Conservation (phyloP, 139 green algal genomes). For the Chlorokybus atmophyticus region DNA sequence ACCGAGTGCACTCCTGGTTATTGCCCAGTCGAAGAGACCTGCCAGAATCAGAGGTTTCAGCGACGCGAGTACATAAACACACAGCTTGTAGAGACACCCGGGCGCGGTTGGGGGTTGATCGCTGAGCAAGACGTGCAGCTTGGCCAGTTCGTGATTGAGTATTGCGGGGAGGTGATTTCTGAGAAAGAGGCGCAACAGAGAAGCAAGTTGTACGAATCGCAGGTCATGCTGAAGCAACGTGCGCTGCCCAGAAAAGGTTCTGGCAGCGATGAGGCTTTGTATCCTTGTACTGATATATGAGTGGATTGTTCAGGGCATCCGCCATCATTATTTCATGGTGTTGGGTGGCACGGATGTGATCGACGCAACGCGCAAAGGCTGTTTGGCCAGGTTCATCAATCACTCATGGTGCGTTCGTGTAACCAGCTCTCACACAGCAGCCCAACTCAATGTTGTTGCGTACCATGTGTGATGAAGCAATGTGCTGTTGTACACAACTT, state of each 20-base stretch:
- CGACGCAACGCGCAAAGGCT: constrained; percentile 73
- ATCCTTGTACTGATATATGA: too few species aligned
- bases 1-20: not conserved
- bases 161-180: constrained; percentile 91
- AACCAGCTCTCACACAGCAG: too few species aligned
- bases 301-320: too few species aligned
- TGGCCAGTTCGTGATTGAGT: constrained; percentile 92
- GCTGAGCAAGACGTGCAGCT: constrained; percentile 15
- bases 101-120: constrained; percentile 18
- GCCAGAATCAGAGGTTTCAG: constrained; percentile 14
- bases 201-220: too few species aligned
- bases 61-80: constrained; percentile 17
- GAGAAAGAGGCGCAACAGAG: constrained; percentile 91
- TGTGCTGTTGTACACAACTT: not conserved
- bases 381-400: constrained; percentile 91
- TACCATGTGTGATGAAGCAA: not conserved
- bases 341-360: constrained; percentile 92
- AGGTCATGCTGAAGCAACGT: too few species aligned
- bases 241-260: too few species aligned
- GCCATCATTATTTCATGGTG: constrained; percentile 97
- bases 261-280: too few species aligned
- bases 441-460: too few species aligned
- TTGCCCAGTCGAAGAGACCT: not conserved
- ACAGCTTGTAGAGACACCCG: not conserved
- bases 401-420: constrained; percentile 87